phyloP scores from a whole-genome alignment of 1,284 basidiomycete species.

The Melampsora occidentalis region DNA sequence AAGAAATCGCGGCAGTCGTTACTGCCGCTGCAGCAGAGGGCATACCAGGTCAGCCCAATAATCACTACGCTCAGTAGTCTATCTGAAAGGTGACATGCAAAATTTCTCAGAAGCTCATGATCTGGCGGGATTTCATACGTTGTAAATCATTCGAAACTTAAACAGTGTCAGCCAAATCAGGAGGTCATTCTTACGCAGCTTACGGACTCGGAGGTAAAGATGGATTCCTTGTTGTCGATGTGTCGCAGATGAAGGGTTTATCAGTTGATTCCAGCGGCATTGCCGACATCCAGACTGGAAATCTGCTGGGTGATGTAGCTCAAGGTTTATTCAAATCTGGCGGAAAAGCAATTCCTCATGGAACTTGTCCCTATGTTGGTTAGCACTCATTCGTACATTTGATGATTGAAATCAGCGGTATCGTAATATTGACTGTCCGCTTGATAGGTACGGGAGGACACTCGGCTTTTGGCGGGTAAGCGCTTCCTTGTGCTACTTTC shows the following conservation, averaged over 20 bases:
- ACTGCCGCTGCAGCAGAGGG: constrained; percentile 20
- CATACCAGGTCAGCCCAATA: constrained; percentile 9
- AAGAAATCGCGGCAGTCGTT: constrained; percentile 3
- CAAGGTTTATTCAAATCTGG: constrained; percentile 51
- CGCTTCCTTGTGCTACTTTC: not conserved
- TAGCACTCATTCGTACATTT: not conserved
- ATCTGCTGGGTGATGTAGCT: constrained; percentile 53
- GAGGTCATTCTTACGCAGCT: constrained; percentile 40
- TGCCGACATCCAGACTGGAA: constrained; percentile 51
- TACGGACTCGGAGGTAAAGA: constrained; percentile 19
- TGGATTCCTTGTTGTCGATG: constrained; percentile 27
- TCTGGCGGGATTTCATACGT: not conserved
- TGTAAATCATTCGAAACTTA: not conserved
- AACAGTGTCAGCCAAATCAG: constrained; percentile 28
- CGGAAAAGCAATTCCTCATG: constrained; percentile 51
- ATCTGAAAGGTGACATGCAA: not conserved
- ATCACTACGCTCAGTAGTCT: no score
- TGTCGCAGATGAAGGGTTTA: constrained; percentile 3
- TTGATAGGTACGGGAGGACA: constrained; percentile 49
- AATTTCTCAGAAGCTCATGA: not conserved
- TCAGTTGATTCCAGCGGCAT: constrained; percentile 39
- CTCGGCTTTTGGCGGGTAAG: constrained; percentile 49
- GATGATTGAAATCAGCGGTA: no score
- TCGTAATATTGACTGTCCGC: no score
- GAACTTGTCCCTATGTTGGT: constrained; percentile 53